Base-by-base conservation (phyloP, 768 basidiomycete species). In the Wakefieldia striispora region DNA sequence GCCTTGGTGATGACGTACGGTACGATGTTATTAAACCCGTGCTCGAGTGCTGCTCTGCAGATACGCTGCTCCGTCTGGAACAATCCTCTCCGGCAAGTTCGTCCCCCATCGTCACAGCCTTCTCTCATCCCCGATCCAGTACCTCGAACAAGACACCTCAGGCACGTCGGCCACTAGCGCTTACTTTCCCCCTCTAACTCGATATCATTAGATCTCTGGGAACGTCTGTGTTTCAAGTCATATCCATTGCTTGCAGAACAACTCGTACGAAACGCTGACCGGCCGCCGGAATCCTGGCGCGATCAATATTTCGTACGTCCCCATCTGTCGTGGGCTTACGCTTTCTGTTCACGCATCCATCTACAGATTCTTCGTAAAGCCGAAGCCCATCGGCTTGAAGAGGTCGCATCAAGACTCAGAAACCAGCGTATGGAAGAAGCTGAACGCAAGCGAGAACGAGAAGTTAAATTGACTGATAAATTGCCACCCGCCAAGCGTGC, bases 391-490 rank as follows among this genome's bases (percentile, higher is more conserved):
- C 78, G 84, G 37, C 67, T 91, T 23, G 83, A 88, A 63, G 80
- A 81, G 62, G 72, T 79, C 11, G 78, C 80, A 26, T 74, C 72
- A 37, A 83, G 76, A 55, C 73, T 91, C 55, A 82, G 86, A 53
- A 78, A 68, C 40, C 81, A 84, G 59, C 81, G 87, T 17, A 74
- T 80, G 60, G 82, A 85, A 64, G 84, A 78, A 11, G 86, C 84
- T 33, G 82, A 85, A 62, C 83, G 82, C 54, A 90, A 86, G 73
- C 88, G 77, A 66, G 86, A 86, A 66, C 77, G 82, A 50, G 83
- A 86, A 67, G 79, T 92, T 50, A 90, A 88, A 64, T 59, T 83
- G 45, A 91, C 86, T 16, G 86, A 88, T 66, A 78, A 72, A 54
- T 56, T 86, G 13, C 87, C 86, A 23, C 83, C 81, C 19, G 56